Conservation (phyloP, 2,329 filamentous ascomycete species). For the Neurospora sp. region DNA sequence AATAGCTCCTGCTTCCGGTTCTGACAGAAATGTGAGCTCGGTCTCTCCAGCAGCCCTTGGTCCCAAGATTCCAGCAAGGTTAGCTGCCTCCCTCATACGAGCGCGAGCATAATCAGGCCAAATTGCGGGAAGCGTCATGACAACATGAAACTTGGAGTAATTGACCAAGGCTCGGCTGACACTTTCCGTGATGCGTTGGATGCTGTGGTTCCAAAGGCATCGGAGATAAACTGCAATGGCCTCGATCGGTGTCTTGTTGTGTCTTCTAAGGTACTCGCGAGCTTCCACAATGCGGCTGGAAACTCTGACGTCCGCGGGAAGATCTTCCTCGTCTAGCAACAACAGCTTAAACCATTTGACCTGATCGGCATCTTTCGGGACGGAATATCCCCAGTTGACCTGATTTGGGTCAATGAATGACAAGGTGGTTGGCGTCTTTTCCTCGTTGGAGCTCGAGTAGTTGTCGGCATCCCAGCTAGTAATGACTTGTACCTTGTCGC, state of each 20-base stretch:
- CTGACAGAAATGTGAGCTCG: slow-evolving; percentile 25
- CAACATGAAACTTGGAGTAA: slow-evolving; percentile 23
- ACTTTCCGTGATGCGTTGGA: slow-evolving; percentile 18
- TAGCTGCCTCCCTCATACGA: slow-evolving; percentile 27
- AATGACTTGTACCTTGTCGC: neutral
- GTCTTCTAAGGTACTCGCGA: neutral
- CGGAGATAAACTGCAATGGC: slow-evolving; percentile 25
- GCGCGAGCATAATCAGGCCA: slow-evolving; percentile 30
- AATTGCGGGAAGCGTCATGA: slow-evolving; percentile 35
- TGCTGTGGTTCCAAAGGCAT: slow-evolving; percentile 24
- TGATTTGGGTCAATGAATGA: neutral
- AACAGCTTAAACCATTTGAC: slow-evolving; percentile 7
- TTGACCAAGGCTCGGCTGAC: slow-evolving; percentile 17
- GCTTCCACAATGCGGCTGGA: neutral
- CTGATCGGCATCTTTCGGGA: neutral
- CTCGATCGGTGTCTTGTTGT: slow-evolving; percentile 17
- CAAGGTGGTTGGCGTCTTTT: neutral
- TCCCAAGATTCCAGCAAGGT: slow-evolving; percentile 26
- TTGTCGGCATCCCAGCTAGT: neutral
- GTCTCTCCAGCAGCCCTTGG: slow-evolving; percentile 21
- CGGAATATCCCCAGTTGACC: neutral
- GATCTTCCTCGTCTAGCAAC: neutral
- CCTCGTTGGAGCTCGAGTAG: neutral
- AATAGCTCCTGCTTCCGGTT: slow-evolving; percentile 36
- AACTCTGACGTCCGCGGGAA: neutral